Conservation (phyloP, 2,329 filamentous ascomycete species). For the Colletotrichum coccodes region DNA sequence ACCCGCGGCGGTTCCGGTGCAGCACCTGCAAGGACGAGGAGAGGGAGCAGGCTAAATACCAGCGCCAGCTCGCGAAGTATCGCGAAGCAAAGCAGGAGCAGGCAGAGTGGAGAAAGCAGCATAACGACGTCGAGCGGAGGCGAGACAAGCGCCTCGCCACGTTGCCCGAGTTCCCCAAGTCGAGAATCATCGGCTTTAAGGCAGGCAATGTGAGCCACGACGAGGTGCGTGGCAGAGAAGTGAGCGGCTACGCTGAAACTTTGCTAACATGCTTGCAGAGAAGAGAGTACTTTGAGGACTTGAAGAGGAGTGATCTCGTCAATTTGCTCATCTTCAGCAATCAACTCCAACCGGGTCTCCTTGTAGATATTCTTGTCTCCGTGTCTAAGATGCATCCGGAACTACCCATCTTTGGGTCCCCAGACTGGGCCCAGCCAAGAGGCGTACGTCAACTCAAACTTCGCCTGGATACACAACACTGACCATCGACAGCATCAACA, state of each 20-base stretch:
- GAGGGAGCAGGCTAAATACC: slow-evolving; percentile 32
- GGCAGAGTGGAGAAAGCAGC: slow-evolving; percentile 34
- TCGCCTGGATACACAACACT: background rate
- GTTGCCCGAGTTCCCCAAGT: slow-evolving; percentile 47
- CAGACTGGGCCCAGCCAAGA: slow-evolving; percentile 47
- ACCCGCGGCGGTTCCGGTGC: slow-evolving; percentile 34
- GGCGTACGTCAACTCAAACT: background rate
- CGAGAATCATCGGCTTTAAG: slow-evolving; percentile 50
- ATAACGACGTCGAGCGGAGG: slow-evolving; percentile 42
- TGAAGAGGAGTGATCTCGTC: slow-evolving; percentile 50
- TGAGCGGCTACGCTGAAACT: background rate
- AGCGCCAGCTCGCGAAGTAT: slow-evolving; percentile 26
- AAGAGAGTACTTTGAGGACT: slow-evolving; percentile 49
- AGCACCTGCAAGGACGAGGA: slow-evolving; percentile 33
- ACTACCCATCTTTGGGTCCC: slow-evolving; percentile 53
- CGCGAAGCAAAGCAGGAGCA: slow-evolving; percentile 32
- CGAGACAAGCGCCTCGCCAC: slow-evolving; percentile 44
- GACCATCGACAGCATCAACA: background rate
- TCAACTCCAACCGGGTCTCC: slow-evolving; percentile 51
- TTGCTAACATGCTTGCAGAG: slow-evolving; percentile 40
- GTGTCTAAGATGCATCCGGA: slow-evolving; percentile 54
- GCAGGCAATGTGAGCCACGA: slow-evolving; percentile 45
- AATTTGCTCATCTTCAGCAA: slow-evolving; percentile 53
- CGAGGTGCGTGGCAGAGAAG: slow-evolving; percentile 38
- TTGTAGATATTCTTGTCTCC: slow-evolving; percentile 53